Percentiles rank a stretch among this genome's conserved stretches.
phyloP scores from a whole-genome alignment of 768 basidiomycete species.

The Kwoniella sp. region DNA sequence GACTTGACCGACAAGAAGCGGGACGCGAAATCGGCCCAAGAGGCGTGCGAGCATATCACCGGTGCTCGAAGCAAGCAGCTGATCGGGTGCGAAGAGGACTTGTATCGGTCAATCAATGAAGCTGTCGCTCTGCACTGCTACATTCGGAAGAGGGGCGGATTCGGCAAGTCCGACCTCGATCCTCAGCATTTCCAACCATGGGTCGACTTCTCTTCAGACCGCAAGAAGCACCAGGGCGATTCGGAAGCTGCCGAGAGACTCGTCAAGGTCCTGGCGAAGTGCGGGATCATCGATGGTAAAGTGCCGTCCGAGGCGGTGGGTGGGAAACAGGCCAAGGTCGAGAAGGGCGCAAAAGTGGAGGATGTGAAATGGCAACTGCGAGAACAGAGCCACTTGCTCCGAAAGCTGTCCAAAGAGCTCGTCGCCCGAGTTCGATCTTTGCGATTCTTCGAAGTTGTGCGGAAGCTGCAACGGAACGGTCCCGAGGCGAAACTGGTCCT shows the following conservation, averaged over 20 bases:
- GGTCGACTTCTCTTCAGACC: slow-evolving; percentile 36
- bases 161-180: slow-evolving; percentile 81
- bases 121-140: slow-evolving; percentile 66
- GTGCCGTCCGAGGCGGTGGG: slow-evolving; percentile 60
- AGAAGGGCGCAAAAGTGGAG: slow-evolving; percentile 61
- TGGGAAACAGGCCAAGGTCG: slow-evolving; percentile 59
- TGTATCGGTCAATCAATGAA: slow-evolving; percentile 67
- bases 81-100: slow-evolving; percentile 74
- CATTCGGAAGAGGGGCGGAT: slow-evolving; percentile 63
- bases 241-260: slow-evolving; percentile 39
- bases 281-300: slow-evolving; percentile 36
- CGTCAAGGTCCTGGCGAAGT: slow-evolving; percentile 31
- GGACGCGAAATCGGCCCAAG: slow-evolving; percentile 71
- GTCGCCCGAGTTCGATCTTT: slow-evolving; percentile 85
- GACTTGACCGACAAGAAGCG: slow-evolving; percentile 44
- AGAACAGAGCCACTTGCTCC: slow-evolving; percentile 82
- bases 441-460: slow-evolving; percentile 88
- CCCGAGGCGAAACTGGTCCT: slow-evolving; percentile 61
- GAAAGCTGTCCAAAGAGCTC: slow-evolving; percentile 81
- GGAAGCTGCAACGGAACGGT: slow-evolving; percentile 75
- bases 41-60: slow-evolving; percentile 90
- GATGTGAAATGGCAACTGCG: slow-evolving; percentile 77
- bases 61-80: slow-evolving; percentile 76
- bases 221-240: slow-evolving; percentile 42
- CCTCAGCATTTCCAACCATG: slow-evolving; percentile 62